Percentiles rank a stretch among this genome's conserved stretches.
Evolutionary conservation across 2,329 filamentous ascomycete genomes (phyloP).

Genomic region (Talaromyces sp.): DNA sequence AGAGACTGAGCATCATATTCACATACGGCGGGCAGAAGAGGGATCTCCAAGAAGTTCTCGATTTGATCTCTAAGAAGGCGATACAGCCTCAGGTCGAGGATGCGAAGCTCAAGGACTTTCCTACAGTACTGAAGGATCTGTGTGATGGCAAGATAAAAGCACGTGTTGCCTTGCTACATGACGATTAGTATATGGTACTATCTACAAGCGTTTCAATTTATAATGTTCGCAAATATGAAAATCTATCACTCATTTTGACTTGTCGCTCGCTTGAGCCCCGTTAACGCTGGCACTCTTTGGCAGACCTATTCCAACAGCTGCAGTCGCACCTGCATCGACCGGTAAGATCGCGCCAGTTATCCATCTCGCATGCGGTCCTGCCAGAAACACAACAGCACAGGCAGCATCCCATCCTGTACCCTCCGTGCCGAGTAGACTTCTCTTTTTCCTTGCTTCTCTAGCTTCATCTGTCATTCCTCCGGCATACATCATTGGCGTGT

Average conservation of each 20-base stretch:
- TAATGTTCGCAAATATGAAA: background rate
- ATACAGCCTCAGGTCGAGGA: background rate
- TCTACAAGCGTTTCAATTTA: background rate
- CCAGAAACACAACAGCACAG: slow-evolving; percentile 51
- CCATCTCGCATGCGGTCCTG: slow-evolving; percentile 52
- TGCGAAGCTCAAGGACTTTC: background rate
- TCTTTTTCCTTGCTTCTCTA: slow-evolving; percentile 47
- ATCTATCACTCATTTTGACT: background rate
- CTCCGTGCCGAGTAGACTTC: slow-evolving; percentile 52
- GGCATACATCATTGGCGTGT: slow-evolving; percentile 54
- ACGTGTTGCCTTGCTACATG: background rate
- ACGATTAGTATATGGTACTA: background rate
- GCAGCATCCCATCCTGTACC: slow-evolving; percentile 55
- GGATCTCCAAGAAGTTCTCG: slow-evolving; percentile 29
- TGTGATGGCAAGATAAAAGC: slow-evolving; percentile 1
- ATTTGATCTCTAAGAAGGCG: background rate
- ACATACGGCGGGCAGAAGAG: slow-evolving; percentile 43
- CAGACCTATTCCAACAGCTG: background rate
- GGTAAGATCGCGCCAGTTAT: slow-evolving; percentile 49
- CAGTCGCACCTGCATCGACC: slow-evolving; percentile 47
- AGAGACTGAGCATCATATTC: slow-evolving; percentile 42
- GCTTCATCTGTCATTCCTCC: slow-evolving; percentile 50
- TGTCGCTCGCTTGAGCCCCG: background rate
- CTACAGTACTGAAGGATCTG: background rate
- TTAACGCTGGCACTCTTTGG: background rate